phyloP scores from a whole-genome alignment of 208 protist genomes.

The Herpetomonas tarakana region DNA sequence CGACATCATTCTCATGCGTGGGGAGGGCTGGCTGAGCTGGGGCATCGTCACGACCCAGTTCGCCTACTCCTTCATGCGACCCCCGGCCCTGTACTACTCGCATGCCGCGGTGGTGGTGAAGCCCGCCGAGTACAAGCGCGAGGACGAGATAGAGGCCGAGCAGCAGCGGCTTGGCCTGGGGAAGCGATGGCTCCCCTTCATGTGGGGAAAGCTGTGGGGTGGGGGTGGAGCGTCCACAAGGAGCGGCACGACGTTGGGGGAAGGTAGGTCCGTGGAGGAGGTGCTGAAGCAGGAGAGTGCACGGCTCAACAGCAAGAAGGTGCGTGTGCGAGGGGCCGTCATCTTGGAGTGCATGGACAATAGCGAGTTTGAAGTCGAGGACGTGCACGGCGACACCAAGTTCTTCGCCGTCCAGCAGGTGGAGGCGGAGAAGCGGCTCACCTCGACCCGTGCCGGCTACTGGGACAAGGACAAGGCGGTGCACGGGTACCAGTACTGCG shows the following conservation, averaged over 20 bases:
- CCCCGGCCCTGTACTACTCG: slow-evolving; percentile 67
- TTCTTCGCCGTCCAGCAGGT: slow-evolving; percentile 63
- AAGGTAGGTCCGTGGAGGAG: slow-evolving; percentile 12
- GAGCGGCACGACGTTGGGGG: too few relatives aligned
- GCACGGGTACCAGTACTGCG: slow-evolving; percentile 59
- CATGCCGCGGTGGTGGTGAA: slow-evolving; percentile 83
- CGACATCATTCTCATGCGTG: slow-evolving; percentile 74
- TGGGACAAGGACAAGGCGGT: slow-evolving; percentile 6
- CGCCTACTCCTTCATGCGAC: slow-evolving; percentile 28
- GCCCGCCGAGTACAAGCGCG: slow-evolving; percentile 39
- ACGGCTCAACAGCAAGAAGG: slow-evolving; percentile 12
- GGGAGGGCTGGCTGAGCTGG: slow-evolving; percentile 49
- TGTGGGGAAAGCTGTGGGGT: background rate
- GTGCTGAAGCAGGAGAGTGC: slow-evolving; percentile 28
- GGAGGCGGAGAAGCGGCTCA: slow-evolving; percentile 45
- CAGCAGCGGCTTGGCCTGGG: background rate
- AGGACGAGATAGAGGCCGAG: slow-evolving; percentile 2
- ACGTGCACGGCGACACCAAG: slow-evolving; percentile 45
- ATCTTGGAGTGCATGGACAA: slow-evolving; percentile 84
- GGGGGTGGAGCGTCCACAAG: background rate
- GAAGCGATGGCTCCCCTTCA: slow-evolving; percentile 1
- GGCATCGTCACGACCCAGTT: slow-evolving; percentile 56
- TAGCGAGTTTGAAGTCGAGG: slow-evolving; percentile 45
- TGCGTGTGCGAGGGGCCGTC: slow-evolving; percentile 42
- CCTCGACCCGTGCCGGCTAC: slow-evolving; percentile 11